Evolutionary conservation across 2,329 filamentous ascomycete species (phyloP).

Genomic region (Periconia sp.): DNA sequence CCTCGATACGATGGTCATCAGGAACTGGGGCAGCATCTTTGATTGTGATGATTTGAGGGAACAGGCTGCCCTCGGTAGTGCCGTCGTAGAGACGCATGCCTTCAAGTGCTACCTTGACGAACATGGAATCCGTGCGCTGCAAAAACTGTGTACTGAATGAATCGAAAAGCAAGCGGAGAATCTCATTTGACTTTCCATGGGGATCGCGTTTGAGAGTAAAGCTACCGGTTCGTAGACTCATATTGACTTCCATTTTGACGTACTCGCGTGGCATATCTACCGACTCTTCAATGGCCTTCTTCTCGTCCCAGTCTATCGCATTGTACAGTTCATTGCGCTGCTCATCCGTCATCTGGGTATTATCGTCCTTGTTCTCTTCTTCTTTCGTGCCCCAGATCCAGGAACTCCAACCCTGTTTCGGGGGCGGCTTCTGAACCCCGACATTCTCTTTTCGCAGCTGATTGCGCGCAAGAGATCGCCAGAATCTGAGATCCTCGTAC

Average conservation of each 20-base stretch:
- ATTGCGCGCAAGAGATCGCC: conserved; percentile 90
- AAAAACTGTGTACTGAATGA: conserved; percentile 88
- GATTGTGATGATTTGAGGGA: conserved; percentile 92
- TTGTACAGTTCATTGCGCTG: conserved; percentile 96
- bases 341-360: conserved; percentile 88
- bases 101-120: conserved; percentile 86
- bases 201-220: conserved; percentile 90
- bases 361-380: conserved; percentile 68
- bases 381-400: conserved; percentile 82
- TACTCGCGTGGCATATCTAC: conserved; percentile 90
- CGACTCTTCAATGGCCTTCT: conserved; percentile 81
- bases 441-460: conserved; percentile 95
- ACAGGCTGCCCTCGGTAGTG: conserved; percentile 86
- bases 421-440: conserved; percentile 73
- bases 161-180: conserved; percentile 91
- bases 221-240: conserved; percentile 91
- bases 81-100: conserved; percentile 94
- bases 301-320: conserved; percentile 98
- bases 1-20: conserved; percentile 52
- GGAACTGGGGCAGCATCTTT: conserved; percentile 74
- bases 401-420: conserved; percentile 83
- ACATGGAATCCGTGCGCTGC: conserved; percentile 85
- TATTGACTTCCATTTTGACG: conserved; percentile 88
- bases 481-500: conserved; percentile 97
- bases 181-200: conserved; percentile 74